Conservation (phyloP, 192 early-diverging fungal genomes). For the Chytriomyces sp. region DNA sequence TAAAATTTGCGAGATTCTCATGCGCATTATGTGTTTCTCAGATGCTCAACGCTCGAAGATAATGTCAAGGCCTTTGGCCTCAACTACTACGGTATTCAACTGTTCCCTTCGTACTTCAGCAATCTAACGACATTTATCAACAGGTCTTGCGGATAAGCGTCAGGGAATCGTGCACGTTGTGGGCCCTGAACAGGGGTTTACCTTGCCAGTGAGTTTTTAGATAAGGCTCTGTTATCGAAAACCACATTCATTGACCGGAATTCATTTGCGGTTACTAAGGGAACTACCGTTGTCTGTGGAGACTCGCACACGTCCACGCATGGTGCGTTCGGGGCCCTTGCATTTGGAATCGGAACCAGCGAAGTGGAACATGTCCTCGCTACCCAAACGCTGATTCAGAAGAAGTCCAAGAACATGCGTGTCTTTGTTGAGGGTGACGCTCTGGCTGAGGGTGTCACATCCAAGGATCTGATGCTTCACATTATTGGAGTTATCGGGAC, state of each 20-base stretch:
- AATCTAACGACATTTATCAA: constrained; percentile 31
- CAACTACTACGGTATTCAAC: constrained; percentile 53
- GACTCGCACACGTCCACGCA: constrained; percentile 77
- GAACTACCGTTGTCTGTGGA: constrained; percentile 72
- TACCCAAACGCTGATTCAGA: constrained; percentile 69
- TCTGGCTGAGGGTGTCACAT: constrained; percentile 55
- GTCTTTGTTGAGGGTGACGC: constrained; percentile 53
- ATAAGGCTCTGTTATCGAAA: too few relatives aligned
- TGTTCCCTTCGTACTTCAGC: neutral
- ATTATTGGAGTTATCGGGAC: constrained; percentile 73
- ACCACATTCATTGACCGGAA: too few relatives aligned
- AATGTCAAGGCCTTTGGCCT: constrained; percentile 65
- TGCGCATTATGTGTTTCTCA: too few relatives aligned
- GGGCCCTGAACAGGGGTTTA: constrained; percentile 76
- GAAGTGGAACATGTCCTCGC: constrained; percentile 76
- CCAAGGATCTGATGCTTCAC: constrained; percentile 70
- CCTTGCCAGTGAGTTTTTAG: constrained; percentile 56
- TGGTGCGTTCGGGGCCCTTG: constrained; percentile 73
- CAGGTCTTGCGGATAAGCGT: constrained; percentile 67
- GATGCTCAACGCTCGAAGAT: constrained; percentile 65
- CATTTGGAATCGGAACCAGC: constrained; percentile 76
- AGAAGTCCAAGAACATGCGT: constrained; percentile 72
- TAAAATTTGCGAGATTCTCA: too few relatives aligned
- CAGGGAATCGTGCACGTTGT: constrained; percentile 77
- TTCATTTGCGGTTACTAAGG: constrained; percentile 34